Conservation (phyloP, 2,329 filamentous ascomycete species). For the Colletotrichum cordylinicola region DNA sequence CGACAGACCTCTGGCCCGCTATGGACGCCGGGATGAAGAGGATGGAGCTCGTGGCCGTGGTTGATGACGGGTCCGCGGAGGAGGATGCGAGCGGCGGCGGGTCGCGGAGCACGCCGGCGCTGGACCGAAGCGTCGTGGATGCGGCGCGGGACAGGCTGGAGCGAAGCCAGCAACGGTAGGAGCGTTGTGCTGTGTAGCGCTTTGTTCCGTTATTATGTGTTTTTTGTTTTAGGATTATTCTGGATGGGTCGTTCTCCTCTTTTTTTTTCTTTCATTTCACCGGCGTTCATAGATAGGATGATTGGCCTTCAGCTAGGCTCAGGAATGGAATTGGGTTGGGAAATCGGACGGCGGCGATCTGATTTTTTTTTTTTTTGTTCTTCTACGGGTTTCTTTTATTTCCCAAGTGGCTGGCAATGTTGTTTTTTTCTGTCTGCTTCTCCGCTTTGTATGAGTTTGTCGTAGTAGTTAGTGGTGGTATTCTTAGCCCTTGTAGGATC, state of each 20-base stretch:
- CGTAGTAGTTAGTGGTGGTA: neutral
- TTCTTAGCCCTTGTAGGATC: neutral
- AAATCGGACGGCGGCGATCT: neutral
- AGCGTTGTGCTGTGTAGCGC: neutral
- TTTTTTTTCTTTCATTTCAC: neutral
- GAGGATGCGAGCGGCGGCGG: neutral
- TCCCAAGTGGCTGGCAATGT: neutral
- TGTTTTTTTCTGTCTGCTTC: neutral
- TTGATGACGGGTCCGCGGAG: constrained; percentile 32
- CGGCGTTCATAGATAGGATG: neutral
- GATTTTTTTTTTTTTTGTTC: accelerated
- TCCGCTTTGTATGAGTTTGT: neutral
- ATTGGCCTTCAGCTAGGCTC: neutral
- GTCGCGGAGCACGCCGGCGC: constrained; percentile 29
- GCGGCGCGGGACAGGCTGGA: constrained; percentile 28
- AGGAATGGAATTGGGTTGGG: neutral
- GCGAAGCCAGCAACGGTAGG: constrained; percentile 15
- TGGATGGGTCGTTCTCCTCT: neutral
- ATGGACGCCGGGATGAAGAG: constrained; percentile 65
- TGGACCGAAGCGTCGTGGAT: constrained; percentile 34
- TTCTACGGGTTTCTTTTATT: neutral
- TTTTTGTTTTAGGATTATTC: neutral
- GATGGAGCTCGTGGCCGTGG: constrained; percentile 51
- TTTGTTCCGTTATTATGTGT: neutral
- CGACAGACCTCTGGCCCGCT: constrained; percentile 85